phyloP scores from a whole-genome alignment of 2,329 filamentous ascomycete species.

The Trichothecium sympodiale region DNA sequence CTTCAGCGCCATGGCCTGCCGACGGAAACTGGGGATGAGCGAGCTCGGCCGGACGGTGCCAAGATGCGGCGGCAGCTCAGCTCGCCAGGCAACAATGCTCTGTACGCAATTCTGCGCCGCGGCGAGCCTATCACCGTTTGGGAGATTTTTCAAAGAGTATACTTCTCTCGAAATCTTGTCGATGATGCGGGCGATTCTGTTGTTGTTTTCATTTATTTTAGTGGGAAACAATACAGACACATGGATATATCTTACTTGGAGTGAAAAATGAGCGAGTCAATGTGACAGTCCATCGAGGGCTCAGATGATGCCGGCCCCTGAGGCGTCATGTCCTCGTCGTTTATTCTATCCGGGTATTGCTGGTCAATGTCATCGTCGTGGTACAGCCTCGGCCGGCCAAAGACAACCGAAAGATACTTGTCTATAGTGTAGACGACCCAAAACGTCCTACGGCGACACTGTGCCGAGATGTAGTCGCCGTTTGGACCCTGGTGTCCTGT shows the following conservation, averaged over 20 bases:
- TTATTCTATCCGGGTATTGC: conserved; percentile 39
- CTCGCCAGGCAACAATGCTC: conserved; percentile 25
- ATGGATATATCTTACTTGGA: conserved; percentile 18
- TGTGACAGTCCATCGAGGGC: conserved; percentile 29
- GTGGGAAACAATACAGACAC: too few relatives aligned
- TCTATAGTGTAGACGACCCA: conserved; percentile 52
- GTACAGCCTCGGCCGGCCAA: conserved; percentile 46
- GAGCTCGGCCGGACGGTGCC: conserved; percentile 28
- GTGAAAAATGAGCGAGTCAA: conserved; percentile 33
- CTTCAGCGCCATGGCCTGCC: conserved; percentile 38
- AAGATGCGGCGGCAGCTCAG: conserved; percentile 27
- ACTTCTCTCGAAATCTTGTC: conserved; percentile 23
- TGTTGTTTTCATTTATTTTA: not conserved
- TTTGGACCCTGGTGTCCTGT: conserved; percentile 1
- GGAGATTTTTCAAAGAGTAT: conserved; percentile 22
- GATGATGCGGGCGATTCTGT: conserved; percentile 24
- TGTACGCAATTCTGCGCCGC: conserved; percentile 23
- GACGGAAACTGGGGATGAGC: conserved; percentile 29
- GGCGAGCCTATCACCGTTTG: conserved; percentile 20
- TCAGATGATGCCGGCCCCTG: conserved; percentile 20
- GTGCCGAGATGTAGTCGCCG: conserved; percentile 28
- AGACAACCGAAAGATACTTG: conserved; percentile 50
- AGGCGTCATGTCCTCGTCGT: conserved; percentile 43
- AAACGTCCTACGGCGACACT: conserved; percentile 45
- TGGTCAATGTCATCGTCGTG: conserved; percentile 55